A percentile compares a stretch with the other conserved stretches of the same genome.
Evolutionary conservation across 2,329 filamentous ascomycete species (phyloP).

Genomic region (Fusarium sp.): DNA sequence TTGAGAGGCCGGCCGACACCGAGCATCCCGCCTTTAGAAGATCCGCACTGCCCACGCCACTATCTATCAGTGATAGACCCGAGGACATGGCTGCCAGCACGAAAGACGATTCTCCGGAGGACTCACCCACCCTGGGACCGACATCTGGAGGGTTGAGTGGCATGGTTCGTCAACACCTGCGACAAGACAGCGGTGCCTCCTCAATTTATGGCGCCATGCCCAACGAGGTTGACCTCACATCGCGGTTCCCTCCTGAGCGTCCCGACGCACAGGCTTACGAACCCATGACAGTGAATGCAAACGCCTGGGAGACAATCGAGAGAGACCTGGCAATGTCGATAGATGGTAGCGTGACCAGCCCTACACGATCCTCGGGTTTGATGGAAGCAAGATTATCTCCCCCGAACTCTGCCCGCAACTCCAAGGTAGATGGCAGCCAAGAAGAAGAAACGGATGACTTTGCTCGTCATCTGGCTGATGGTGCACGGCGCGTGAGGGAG

Average conservation of each 20-base stretch:
- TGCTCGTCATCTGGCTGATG: conserved; percentile 79
- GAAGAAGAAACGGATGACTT: conserved; percentile 76
- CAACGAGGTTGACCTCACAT: conserved; percentile 52
- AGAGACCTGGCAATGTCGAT: conserved; percentile 48
- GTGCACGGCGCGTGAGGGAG: conserved; percentile 80
- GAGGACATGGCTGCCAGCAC: conserved; percentile 4
- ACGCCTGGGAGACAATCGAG: conserved; percentile 63
- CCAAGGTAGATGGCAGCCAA: conserved; percentile 56
- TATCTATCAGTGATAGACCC: conserved; percentile 51
- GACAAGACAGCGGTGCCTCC: conserved; percentile 85
- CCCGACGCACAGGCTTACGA: conserved; percentile 44
- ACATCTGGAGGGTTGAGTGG: conserved; percentile 77
- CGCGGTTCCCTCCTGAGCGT: conserved; percentile 56
- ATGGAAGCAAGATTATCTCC: conserved; percentile 32
- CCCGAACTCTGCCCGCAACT: conserved; percentile 23
- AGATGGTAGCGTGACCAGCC: conserved; percentile 42
- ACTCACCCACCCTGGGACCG: conserved; percentile 87
- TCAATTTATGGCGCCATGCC: conserved; percentile 77
- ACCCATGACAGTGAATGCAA: conserved; percentile 53
- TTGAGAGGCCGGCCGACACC: conserved; percentile 66
- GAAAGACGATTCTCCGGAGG: conserved; percentile 53
- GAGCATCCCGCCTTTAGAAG: conserved; percentile 70
- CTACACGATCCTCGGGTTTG: conserved; percentile 39
- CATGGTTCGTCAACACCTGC: conserved; percentile 87
- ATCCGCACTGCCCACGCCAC: conserved; percentile 61